These are phyloP conservation scores for Citrus glauca DNA, from an alignment of 345 rosid species.

Conservation along the genomic window DNA sequence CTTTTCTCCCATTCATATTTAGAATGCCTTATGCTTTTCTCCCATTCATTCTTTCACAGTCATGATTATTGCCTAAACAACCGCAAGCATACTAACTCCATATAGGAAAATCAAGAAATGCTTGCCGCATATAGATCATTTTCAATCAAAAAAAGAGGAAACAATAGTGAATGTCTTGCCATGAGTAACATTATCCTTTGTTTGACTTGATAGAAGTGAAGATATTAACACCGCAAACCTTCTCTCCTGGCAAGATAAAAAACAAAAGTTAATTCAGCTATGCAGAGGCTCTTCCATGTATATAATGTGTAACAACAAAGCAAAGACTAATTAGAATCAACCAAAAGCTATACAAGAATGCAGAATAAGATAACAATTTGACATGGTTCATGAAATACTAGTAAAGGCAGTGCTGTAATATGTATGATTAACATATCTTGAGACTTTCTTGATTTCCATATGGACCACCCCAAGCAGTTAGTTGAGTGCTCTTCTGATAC, in stretches of 20 bases:
- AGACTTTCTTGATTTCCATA: not conserved
- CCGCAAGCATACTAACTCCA: not conserved
- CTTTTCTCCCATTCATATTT: not conserved
- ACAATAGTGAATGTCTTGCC: conserved; percentile 30
- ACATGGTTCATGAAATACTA: not conserved
- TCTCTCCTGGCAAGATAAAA: conserved; percentile 45
- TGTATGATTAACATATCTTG: not conserved
- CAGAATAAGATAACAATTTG: not conserved
- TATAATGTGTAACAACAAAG: not conserved
- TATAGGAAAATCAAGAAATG: not conserved
- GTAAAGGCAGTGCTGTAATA: not conserved
- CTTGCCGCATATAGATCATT: not conserved
- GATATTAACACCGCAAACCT: conserved; percentile 67
- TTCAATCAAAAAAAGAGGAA: not conserved
- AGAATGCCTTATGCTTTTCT: not conserved
- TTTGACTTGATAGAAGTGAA: conserved; percentile 71
- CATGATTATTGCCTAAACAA: not conserved
- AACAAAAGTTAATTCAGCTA: not conserved
- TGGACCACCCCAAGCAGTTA: not conserved
- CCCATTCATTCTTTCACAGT: not conserved
- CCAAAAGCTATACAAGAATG: not conserved
- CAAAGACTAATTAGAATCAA: not conserved
- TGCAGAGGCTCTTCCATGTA: not conserved
- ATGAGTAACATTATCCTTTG: conserved; percentile 68
- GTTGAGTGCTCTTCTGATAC: not conserved